phyloP scores from a whole-genome alignment of 208 protist genomes.

The Trypanosoma vivax region DNA sequence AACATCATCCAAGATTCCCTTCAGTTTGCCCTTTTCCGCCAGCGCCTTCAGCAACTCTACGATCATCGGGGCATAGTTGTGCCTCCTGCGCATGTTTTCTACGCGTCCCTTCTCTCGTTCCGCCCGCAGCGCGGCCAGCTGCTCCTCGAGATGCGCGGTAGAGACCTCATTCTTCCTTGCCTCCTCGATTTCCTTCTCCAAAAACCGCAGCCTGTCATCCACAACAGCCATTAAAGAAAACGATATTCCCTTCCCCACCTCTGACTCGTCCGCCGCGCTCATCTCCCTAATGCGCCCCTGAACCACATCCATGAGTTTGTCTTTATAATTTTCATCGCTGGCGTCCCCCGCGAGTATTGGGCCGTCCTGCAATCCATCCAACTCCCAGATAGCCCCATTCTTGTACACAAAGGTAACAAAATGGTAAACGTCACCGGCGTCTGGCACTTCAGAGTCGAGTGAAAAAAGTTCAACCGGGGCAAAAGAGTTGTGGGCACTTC shows the following conservation, averaged over 20 bases:
- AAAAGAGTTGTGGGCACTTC: conserved; percentile 95
- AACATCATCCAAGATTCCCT: conserved; percentile 51
- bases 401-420: conserved; percentile 94
- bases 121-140: conserved; percentile 46
- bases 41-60: conserved; percentile 91
- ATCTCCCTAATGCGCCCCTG: conserved; percentile 81
- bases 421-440: conserved; percentile 92
- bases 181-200: conserved; percentile 62
- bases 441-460: conserved; percentile 18
- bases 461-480: conserved; percentile 47
- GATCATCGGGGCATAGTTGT: conserved; percentile 97
- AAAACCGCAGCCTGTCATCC: conserved; percentile 63
- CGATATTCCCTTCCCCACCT: conserved; percentile 79
- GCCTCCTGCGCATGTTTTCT: conserved; percentile 94
- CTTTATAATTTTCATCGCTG: conserved; percentile 54
- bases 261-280: conserved; percentile 37
- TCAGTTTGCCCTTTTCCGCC: conserved; percentile 87
- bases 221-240: conserved; percentile 96
- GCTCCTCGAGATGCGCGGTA: conserved; percentile 39
- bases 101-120: conserved; percentile 44
- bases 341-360: conserved; percentile 83
- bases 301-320: conserved; percentile 69
- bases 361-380: conserved; percentile 94
- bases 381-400: conserved; percentile 93
- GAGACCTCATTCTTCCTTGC: conserved; percentile 40